A percentile compares a stretch with the other conserved stretches of the same genome.
phyloP scores from a whole-genome alignment of 2,329 filamentous ascomycete species.

The Camillea tinctor region DNA sequence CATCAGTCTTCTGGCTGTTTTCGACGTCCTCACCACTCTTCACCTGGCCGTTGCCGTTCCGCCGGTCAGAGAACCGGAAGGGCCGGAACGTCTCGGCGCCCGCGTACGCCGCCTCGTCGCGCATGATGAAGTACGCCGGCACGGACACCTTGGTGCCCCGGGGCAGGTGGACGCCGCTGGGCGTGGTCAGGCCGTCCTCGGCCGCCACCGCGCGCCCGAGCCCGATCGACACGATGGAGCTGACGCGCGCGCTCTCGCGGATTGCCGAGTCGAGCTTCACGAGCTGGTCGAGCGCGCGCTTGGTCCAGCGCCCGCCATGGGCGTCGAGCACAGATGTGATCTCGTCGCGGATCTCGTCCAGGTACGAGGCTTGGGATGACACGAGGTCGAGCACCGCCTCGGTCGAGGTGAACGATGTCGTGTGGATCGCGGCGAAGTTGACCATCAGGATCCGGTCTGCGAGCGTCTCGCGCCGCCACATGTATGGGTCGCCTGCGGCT shows the following conservation, averaged over 20 bases:
- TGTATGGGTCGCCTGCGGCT: constrained; percentile 22
- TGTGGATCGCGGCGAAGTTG: constrained; percentile 40
- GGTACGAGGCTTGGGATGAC: constrained; percentile 34
- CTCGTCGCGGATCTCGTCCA: constrained; percentile 45
- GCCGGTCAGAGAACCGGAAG: background rate
- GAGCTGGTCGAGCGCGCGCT: constrained; percentile 34
- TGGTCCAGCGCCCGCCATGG: constrained; percentile 32
- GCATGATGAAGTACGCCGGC: constrained; percentile 20
- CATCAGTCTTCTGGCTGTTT: no score
- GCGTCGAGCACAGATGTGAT: constrained; percentile 33
- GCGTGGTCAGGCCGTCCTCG: constrained; percentile 31
- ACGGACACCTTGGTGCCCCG: constrained; percentile 29
- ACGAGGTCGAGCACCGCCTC: constrained; percentile 44
- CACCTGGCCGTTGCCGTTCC: no score
- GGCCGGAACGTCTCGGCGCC: no score
- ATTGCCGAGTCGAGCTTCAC: constrained; percentile 40
- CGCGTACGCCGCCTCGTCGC: no score
- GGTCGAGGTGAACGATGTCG: constrained; percentile 36
- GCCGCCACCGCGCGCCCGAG: constrained; percentile 24
- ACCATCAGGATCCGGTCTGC: constrained; percentile 31
- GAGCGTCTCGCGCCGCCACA: constrained; percentile 24
- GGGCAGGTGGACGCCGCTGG: constrained; percentile 35
- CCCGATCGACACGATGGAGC: constrained; percentile 31
- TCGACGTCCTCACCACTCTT: no score
- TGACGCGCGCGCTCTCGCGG: constrained; percentile 39